Conservation (phyloP, 192 early-diverging fungal genomes). For the Entomortierella beljakovae region DNA sequence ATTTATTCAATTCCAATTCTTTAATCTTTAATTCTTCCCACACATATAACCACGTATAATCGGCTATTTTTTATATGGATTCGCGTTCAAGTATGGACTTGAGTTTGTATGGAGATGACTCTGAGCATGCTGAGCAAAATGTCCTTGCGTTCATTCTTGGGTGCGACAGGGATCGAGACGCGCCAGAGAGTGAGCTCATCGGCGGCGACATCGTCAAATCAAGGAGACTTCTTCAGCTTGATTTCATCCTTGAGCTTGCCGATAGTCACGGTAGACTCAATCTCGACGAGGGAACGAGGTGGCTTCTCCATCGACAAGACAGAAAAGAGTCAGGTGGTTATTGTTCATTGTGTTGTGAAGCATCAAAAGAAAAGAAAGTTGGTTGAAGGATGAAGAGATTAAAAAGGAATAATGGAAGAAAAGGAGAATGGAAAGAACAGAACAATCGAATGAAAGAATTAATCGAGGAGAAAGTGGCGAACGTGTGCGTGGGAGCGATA, state of each 20-base stretch:
- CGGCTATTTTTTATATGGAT: too few relatives aligned
- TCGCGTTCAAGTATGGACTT: too few relatives aligned
- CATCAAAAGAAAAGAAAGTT: background rate
- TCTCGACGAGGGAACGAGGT: constrained; percentile 28
- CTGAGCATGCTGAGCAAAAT: too few relatives aligned
- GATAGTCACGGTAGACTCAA: constrained; percentile 7
- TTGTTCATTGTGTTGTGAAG: constrained; percentile 29
- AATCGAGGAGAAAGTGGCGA: background rate
- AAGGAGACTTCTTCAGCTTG: background rate
- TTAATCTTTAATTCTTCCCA: too few relatives aligned
- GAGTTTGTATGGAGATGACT: too few relatives aligned
- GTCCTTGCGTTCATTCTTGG: constrained; percentile 15
- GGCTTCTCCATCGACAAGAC: constrained; percentile 35
- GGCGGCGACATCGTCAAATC: background rate
- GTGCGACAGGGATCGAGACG: constrained; percentile 8
- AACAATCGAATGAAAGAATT: constrained; percentile 3
- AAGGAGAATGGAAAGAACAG: constrained; percentile 4
- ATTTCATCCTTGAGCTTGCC: constrained; percentile 9
- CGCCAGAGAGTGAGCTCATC: background rate
- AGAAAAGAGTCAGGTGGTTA: constrained; percentile 12
- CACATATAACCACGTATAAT: too few relatives aligned
- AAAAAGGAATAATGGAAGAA: background rate
- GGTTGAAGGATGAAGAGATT: background rate
- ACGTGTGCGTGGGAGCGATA: background rate
- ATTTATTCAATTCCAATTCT: too few relatives aligned